These are phyloP conservation scores for Bolboschoenoplectus hybrid DNA, from an alignment of 202 grass and related monocot genomes.

Conservation along the genomic window DNA sequence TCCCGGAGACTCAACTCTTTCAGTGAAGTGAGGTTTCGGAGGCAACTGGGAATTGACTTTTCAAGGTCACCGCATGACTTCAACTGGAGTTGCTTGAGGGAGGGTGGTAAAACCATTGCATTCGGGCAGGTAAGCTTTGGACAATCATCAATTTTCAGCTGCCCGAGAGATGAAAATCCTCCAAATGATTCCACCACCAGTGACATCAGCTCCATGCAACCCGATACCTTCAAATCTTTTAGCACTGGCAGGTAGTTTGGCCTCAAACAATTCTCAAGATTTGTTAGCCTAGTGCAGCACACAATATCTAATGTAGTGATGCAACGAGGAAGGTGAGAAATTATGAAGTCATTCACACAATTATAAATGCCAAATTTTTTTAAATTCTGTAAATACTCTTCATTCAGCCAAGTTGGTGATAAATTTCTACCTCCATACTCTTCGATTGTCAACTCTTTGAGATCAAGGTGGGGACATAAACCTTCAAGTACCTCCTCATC, in stretches of 20 bases:
- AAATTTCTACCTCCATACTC: slow-evolving; percentile 3
- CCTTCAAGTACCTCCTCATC: slow-evolving; percentile 30
- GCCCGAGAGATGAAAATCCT: background rate
- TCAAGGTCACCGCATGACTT: slow-evolving; percentile 5
- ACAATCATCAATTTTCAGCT: background rate
- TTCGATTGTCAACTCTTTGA: background rate
- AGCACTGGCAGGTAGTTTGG: background rate
- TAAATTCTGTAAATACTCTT: background rate
- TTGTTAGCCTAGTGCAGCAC: background rate
- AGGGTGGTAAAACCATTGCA: slow-evolving; percentile 17
- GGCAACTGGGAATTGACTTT: slow-evolving; percentile 17
- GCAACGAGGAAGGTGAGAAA: too few species aligned
- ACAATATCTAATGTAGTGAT: background rate
- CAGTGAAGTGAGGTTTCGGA: slow-evolving; percentile 31
- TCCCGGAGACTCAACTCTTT: background rate
- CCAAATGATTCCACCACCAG: background rate
- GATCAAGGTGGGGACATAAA: slow-evolving; percentile 35
- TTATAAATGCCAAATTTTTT: background rate
- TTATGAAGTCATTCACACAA: too few species aligned
- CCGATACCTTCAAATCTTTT: background rate
- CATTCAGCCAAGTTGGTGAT: slow-evolving; percentile 7
- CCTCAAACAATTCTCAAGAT: background rate
- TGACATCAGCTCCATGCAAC: background rate
- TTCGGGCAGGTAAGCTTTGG: slow-evolving; percentile 20
- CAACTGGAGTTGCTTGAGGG: background rate